Evolutionary conservation across 108 stramenopile genomes (phyloP), one percentile per base, ranked within the genome.

Genomic region (Skeletonema tropicum): DNA sequence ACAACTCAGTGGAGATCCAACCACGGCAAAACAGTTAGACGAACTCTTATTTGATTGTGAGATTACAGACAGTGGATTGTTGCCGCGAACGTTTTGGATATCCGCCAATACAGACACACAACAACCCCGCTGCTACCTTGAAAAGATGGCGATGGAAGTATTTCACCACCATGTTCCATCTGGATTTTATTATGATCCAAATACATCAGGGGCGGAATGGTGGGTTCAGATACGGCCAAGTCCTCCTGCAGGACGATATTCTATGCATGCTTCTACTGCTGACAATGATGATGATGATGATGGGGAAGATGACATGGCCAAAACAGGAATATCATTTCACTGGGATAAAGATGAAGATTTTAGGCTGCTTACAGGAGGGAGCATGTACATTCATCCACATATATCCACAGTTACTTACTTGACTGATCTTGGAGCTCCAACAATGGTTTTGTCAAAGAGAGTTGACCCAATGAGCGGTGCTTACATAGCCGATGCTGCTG

Each of bases 271-370:
- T 19, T 49, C 63, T 23, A 30, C 77, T 23, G 55, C 26, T 23
- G 35, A 57, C 49, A 31, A 57, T 33, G 67, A 57, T 58, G 38
- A 57, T 33, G 67, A 72, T 48, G 86, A 83, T 45, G 60, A 62
- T 12, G 48, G 42, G 6, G 33, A 68, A 19, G 19, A 64, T 69
- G 60, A 81, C 52, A 58, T 74, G 52, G 58, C 60, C 38, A 68
- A 73, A 19, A 32, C 68, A 10, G 93, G 93, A 35, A 92, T 94
- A 62, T 83, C 86, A 5, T 92, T 94, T 86, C 93, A 94, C 68
- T 91, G 90, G 89, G 93, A 94, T 67, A 94, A 94, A 73, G 93
- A 94, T 64, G 93, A 94, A 87, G 90, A 94, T 69, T 70, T 94
- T 26, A 73, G 93, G n/a, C 49, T 87, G 35, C 58, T 90, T 55